phyloP scores from a whole-genome alignment of 768 basidiomycete species.

The Suillus placidus region DNA sequence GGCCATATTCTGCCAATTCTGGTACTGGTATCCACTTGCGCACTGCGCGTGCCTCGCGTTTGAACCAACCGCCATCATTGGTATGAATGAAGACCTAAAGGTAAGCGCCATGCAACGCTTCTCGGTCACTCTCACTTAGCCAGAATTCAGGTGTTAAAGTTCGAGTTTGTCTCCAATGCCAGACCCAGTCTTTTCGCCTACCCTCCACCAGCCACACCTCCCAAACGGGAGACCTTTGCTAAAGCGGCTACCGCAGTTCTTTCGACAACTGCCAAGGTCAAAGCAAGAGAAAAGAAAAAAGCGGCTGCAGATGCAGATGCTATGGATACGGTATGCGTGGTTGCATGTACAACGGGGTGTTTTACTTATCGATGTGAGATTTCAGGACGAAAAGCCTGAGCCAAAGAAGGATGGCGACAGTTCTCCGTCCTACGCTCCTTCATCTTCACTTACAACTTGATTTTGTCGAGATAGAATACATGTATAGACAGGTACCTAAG shows the following conservation, averaged over 20 bases:
- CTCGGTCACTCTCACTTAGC: conserved; percentile 7
- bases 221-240: conserved; percentile 88
- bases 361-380: conserved; percentile 19
- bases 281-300: conserved; percentile 92
- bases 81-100: conserved; percentile 83
- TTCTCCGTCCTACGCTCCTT: too few relatives aligned
- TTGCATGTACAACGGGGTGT: not conserved
- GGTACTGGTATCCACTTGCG: conserved; percentile 99
- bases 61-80: conserved; percentile 94
- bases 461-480: too few relatives aligned
- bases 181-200: conserved; percentile 93
- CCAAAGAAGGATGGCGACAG: conserved; percentile 61
- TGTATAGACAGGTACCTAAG: too few relatives aligned
- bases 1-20: conserved; percentile 97
- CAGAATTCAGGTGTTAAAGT: conserved; percentile 77
- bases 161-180: conserved; percentile 90
- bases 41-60: conserved; percentile 93
- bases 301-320: conserved; percentile 78
- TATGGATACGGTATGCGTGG: conserved; percentile 75
- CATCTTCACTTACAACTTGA: too few relatives aligned
- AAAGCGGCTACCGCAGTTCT: conserved; percentile 95
- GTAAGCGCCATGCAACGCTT: conserved; percentile 25
- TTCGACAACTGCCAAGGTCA: conserved; percentile 96
- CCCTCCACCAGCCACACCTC: conserved; percentile 81
- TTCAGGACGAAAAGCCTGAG: conserved; percentile 58